Percentiles rank a stretch among this genome's conserved stretches.
phyloP scores from a whole-genome alignment of 2,329 filamentous ascomycete species.

The Monosporascus sp. region DNA sequence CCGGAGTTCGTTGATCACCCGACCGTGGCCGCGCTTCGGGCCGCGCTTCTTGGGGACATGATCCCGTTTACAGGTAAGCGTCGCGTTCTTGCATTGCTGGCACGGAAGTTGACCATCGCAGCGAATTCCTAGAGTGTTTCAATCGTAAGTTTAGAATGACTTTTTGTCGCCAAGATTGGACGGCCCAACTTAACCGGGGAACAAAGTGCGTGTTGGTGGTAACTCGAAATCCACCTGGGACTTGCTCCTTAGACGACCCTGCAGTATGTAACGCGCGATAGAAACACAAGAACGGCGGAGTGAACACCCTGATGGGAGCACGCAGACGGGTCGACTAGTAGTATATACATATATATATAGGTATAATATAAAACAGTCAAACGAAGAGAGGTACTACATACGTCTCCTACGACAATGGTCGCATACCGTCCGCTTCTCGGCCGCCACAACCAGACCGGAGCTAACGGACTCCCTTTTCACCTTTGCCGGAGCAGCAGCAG shows the following conservation, averaged over 20 bases:
- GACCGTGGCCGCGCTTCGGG: constrained; percentile 56
- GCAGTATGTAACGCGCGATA: neutral
- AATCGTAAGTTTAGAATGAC: too few species aligned
- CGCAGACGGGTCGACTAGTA: neutral
- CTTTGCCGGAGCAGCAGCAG: neutral
- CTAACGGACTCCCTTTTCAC: neutral
- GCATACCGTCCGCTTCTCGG: constrained; percentile 35
- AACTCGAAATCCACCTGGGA: too few species aligned
- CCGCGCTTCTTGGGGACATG: constrained; percentile 61
- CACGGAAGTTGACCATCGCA: constrained; percentile 47
- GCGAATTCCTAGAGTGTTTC: constrained; percentile 31
- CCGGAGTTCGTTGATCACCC: constrained; percentile 58
- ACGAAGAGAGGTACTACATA: constrained; percentile 21
- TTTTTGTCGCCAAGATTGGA: too few species aligned
- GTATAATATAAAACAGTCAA: neutral
- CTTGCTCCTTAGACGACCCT: neutral
- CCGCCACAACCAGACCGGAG: neutral
- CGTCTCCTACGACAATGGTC: constrained; percentile 40
- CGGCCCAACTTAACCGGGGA: too few species aligned
- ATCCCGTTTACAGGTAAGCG: constrained; percentile 59
- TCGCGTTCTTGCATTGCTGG: constrained; percentile 55
- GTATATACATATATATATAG: neutral
- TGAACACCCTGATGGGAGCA: neutral
- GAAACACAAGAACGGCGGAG: neutral
- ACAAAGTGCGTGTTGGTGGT: too few species aligned